Evolutionary conservation across 2,329 filamentous ascomycete genomes (phyloP).

Genomic region (Sporothrix brasiliensis): DNA sequence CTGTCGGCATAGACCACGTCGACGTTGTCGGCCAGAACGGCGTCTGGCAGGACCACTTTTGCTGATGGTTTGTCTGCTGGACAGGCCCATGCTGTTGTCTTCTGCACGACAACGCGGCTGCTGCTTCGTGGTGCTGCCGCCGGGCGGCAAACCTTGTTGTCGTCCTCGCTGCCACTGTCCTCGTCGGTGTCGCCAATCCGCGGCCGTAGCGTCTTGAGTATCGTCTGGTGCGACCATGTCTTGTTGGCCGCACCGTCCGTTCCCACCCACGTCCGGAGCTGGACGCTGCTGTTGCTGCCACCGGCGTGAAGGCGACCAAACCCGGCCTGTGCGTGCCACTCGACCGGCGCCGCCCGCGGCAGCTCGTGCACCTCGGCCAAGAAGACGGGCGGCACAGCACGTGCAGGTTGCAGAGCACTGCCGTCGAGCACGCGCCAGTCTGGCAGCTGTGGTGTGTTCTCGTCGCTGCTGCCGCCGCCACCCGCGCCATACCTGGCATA

Average conservation of each 20-base stretch:
- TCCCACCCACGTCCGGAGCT: not conserved
- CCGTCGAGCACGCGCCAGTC: conserved; percentile 53
- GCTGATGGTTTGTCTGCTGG: not conserved
- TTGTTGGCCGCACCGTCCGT: not conserved
- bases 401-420: conserved; percentile 24
- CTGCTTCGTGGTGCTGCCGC: not conserved
- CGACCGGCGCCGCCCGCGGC: conserved; percentile 72
- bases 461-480: not conserved
- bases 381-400: conserved; percentile 66
- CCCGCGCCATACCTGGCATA: conserved; percentile 48
- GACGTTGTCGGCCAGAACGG: not conserved
- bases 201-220: not conserved
- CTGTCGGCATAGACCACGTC: conserved; percentile 35
- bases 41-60: not conserved
- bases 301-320: conserved; percentile 45
- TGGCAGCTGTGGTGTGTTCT: conserved; percentile 46
- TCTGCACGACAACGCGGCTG: conserved; percentile 25
- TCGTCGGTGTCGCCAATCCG: conserved; percentile 22
- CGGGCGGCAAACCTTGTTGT: not conserved
- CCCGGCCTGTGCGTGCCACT: conserved; percentile 78
- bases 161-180: not conserved
- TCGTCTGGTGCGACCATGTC: conserved; percentile 15
- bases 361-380: conserved; percentile 75
- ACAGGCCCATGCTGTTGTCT: not conserved
- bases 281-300: not conserved